Conservation (phyloP, 176 grass and related monocot species). For the Lolium rigidum region DNA sequence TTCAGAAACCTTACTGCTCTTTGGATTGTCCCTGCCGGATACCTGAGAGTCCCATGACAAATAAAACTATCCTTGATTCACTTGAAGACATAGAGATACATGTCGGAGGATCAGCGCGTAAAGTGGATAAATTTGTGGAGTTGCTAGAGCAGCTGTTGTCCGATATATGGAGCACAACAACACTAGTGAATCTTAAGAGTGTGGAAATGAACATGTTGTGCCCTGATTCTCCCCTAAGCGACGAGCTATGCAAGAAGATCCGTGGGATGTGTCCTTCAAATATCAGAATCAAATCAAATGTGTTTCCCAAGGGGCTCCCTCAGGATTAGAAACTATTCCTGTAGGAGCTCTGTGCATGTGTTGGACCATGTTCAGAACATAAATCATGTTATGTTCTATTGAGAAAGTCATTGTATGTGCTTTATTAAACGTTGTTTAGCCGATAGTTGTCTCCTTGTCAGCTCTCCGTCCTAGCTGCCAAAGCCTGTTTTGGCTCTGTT, state of each 20-base stretch:
- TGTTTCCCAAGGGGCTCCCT: neutral
- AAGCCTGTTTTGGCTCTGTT: too few relatives aligned
- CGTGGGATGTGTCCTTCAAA: neutral
- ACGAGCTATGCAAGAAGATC: neutral
- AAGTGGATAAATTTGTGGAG: neutral
- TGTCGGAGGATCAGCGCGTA: neutral
- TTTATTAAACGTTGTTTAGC: too few relatives aligned
- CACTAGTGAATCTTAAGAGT: neutral
- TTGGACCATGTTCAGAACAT: neutral
- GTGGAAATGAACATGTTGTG: neutral
- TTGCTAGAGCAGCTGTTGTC: neutral
- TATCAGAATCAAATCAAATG: conserved; percentile 11
- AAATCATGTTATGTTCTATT: too few relatives aligned
- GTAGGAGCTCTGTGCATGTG: neutral
- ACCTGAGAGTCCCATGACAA: neutral
- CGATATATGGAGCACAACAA: neutral
- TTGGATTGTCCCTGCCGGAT: neutral
- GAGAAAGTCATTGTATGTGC: too few relatives aligned
- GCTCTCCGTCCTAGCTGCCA: too few relatives aligned
- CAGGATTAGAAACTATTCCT: neutral
- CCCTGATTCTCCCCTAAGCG: neutral
- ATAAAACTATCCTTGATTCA: neutral
- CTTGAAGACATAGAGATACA: conserved; percentile 2
- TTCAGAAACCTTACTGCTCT: neutral
- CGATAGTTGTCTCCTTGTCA: too few relatives aligned